Conservation (phyloP, 1,139 yeast species). For the Yamadazyma pseudoaaseri region DNA sequence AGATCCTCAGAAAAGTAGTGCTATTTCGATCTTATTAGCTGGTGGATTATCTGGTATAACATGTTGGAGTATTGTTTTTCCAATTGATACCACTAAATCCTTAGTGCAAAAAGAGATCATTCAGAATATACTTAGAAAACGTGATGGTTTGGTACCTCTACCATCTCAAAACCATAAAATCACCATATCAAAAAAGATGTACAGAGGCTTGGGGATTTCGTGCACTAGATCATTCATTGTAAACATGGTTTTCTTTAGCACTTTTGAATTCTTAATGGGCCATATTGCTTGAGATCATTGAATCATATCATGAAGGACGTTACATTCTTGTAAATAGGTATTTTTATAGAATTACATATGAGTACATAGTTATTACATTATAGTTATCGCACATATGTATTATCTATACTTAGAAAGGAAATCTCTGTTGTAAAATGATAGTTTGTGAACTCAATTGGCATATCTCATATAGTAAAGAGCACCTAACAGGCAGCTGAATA, state of each 20-base stretch:
- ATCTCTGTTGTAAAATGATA: too few species aligned
- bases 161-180: conserved; percentile 31
- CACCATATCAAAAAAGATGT: conserved; percentile 49
- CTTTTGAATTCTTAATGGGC: conserved; percentile 66
- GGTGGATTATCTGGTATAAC: conserved; percentile 81
- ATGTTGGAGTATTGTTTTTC: conserved; percentile 74
- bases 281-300: conserved; percentile 39
- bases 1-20: conserved; percentile 28
- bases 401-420: too few species aligned
- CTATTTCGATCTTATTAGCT: conserved; percentile 47
- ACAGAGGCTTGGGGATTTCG: conserved; percentile 77
- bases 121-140: conserved; percentile 55
- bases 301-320: too few species aligned
- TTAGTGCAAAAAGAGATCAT: conserved; percentile 73
- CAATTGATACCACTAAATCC: conserved; percentile 77
- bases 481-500: background rate
- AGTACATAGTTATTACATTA: too few species aligned
- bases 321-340: too few species aligned
- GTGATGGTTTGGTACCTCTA: conserved; percentile 40
- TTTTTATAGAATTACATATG: too few species aligned
- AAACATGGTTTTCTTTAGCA: conserved; percentile 74
- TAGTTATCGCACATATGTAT: too few species aligned
- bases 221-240: conserved; percentile 67
- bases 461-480: background rate
- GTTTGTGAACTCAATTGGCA: too few species aligned